Base-by-base conservation (phyloP, 2,329 filamentous ascomycete species). In the Trichoderma endophyticum region DNA sequence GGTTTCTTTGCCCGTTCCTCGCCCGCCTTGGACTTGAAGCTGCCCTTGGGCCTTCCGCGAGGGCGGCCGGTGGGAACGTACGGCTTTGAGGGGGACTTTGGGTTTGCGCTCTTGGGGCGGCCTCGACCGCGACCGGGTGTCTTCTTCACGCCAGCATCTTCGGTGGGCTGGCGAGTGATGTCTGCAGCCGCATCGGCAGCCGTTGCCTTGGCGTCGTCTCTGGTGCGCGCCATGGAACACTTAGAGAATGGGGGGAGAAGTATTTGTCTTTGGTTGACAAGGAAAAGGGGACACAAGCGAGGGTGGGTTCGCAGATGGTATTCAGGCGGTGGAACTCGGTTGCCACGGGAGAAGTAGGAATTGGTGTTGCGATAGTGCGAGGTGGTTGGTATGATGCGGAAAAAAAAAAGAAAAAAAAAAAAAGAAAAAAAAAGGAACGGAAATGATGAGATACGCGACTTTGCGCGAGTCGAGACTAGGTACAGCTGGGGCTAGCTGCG, bases 11-110 rank as follows among this genome's bases (percentile, higher is more conserved):
- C 56, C 48, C 54, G n/a, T 56, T 43, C 60, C 24, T 56, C 60
- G 28, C 70, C 51, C n/a, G 28, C 15, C 70, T 72, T 73, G 74
- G 80, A 81, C 72, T 79, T 79, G 72, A 76, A 79, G 73, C 78
- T 81, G 75, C 84, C 85, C 71, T 82, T 82, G 51, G 85, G 85
- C 11, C 85, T 83, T 32, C 85, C 85, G n/a, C 85, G 83, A 54
- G 83, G 83, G n/a, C 83, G 81, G 36, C 85, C 84, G 1, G 80
- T 81, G 28, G 84, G 81, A 3, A 77, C 79, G 43, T 83, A 81
- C 65, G 78, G 64, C 26, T 77, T 77, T 54, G 76, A 78, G 43
- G 82, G 81, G 67, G 78, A 63, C 21, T 77, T 78, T 34, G 76
- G 75, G 21, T 76, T 80, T 6, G 77, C 78, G 59, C 81, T 81